Evolutionary conservation across 2,329 filamentous ascomycete species (phyloP), one percentile per base, ranked within the genome.

Genomic region (Neonectria sp.): DNA sequence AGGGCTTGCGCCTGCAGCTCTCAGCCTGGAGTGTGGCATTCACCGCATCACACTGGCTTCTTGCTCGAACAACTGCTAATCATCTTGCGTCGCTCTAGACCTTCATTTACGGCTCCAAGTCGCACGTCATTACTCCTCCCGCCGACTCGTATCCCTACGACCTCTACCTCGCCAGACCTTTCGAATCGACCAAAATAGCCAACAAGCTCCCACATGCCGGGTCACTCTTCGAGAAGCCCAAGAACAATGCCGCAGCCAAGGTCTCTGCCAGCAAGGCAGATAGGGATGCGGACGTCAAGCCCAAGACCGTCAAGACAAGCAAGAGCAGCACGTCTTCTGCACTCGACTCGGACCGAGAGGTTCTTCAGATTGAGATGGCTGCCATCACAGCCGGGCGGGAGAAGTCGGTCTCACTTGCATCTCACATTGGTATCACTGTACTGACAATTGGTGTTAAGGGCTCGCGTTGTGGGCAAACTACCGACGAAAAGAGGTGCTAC

Each of bases 161-260:
- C 62, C 79, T 91, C 29, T 91, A 86, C 77, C 82, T 86, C 46
- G 86, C 87, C 52, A 82, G 86, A 68, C 83, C 86, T n/a, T 82
- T 84, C 71, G 82, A 86, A 61, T 81, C 84, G 4, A 80, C 82
- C 21, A 80, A 80, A 71, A 81, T 81, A 70, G 85, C 86, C 31
- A 82, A 84, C 68, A 83, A 83, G 71, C 77, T 90, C 27, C 83
- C 86, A 29, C 80, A 85, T n/a, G 83, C 86, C 25, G 86, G 85
- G 74, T 85, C 84, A 7, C 79, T 90, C 27, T 85, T 88, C 74
- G 80, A 80, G 65, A 84, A 83, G 63, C 82, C 81, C 7, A 79
- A 76, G 60, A 57, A 59, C 17, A 63, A 60, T 48, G 25, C 71
- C 37, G 57, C 71, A 63, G 63, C 58, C 25, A 76, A 73, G 57